Evolutionary conservation across 2,329 filamentous ascomycete genomes (phyloP), one percentile per base, ranked within the genome.

Genomic region (Arthroderma uncinatum): DNA sequence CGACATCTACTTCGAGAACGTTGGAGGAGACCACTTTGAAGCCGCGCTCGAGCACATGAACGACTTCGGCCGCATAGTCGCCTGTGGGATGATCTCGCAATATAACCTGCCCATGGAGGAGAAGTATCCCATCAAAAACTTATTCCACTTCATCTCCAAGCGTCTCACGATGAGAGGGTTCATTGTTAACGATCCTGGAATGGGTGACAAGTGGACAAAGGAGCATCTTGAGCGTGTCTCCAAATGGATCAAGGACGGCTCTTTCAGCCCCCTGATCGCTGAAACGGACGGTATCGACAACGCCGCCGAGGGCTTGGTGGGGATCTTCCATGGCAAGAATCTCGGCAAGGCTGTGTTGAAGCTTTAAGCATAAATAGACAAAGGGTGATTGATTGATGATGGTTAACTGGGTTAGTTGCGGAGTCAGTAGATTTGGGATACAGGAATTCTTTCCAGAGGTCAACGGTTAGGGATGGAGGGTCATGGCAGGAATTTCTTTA

Each of bases 341-440:
- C 87, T 90, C 72, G 89, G 89, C 64, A 95, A 95, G 80, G 86
- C 88, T 14, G 80, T 93, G 21, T 66, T 93, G 65, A 86, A 88
- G 76, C 81, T 85, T 37, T 64, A 82, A 73, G 53, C 12, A 6
- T 19, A 42, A 42, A 42, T 4, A 42, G 9, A 42, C 6, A 21
- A 21, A 16, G 16, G 19, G 2, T 3, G 12, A 36, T 37, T 12
- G 34, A n/a, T 37, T 12, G 34, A 37, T 12, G 19, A 48, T 23
- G 19, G 42, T 4, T 12, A 21, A 14, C 16, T 4, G 42, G 19
- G 42, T 8, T 21, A 48, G 8, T 54, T 37, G 21, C 39, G 34
- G 52, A 54, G 52, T 54, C 23, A 21, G 30, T 54, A 16, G 19
- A 30, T 37, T 12, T 33, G 47, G 34, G 14, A 12, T 34, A 6